Percentiles rank a stretch among this genome's conserved stretches.
phyloP scores from a whole-genome alignment of 768 basidiomycete genomes.

The Tricholoma furcatifolium region DNA sequence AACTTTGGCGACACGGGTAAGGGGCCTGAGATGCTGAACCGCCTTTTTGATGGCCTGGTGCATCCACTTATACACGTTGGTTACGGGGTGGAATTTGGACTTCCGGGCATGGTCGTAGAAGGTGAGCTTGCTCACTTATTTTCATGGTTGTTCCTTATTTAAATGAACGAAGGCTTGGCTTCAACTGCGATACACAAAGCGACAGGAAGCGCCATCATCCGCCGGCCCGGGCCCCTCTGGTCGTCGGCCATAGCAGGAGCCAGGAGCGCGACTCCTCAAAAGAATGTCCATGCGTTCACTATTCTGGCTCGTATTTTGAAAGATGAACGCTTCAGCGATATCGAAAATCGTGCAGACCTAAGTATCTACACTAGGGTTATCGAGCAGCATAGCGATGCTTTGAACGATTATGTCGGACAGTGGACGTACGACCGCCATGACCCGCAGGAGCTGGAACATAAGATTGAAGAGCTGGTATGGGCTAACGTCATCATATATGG shows the following conservation, averaged over 20 bases:
- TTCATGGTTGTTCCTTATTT: background rate
- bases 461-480: constrained; percentile 66
- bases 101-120: constrained; percentile 52
- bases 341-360: constrained; percentile 13
- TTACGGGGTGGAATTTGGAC: constrained; percentile 57
- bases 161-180: constrained; percentile 32
- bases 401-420: constrained; percentile 38
- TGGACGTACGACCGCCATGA: constrained; percentile 41
- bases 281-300: constrained; percentile 42
- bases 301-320: constrained; percentile 54
- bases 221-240: constrained; percentile 25
- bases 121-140: constrained; percentile 30
- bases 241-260: background rate
- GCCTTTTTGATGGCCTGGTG: constrained; percentile 50
- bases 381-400: constrained; percentile 34
- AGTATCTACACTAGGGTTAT: constrained; percentile 33
- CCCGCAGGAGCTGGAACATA: constrained; percentile 41
- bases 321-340: constrained; percentile 36
- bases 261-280: background rate
- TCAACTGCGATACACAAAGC: constrained; percentile 47
- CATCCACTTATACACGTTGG: constrained; percentile 63
- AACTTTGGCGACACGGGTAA: constrained; percentile 39
- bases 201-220: constrained; percentile 31
- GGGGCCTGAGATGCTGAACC: constrained; percentile 48
- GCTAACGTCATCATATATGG: constrained; percentile 50